A percentile compares a stretch with the other conserved stretches of the same genome.
phyloP scores from a whole-genome alignment of 2,329 filamentous ascomycete species.

The Podosphaera fusca region DNA sequence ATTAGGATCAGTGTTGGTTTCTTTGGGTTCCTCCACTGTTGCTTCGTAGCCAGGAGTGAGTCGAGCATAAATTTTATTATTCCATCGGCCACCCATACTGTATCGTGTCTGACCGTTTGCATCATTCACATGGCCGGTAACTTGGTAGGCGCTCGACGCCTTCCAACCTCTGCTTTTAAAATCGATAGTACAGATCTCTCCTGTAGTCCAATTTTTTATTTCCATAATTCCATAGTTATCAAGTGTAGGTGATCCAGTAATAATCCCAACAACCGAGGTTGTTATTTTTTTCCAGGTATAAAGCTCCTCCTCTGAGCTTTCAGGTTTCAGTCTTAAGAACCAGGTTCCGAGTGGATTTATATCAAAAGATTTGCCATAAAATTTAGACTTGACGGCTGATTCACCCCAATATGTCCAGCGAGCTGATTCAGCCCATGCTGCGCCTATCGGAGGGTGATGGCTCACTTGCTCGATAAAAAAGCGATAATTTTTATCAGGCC shows the following conservation, averaged over 20 bases:
- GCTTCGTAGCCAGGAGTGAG: slow-evolving; percentile 79
- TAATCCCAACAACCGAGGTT: slow-evolving; percentile 92
- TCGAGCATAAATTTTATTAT: slow-evolving; percentile 87
- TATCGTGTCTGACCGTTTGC: slow-evolving; percentile 58
- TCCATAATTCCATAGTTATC: slow-evolving; percentile 97
- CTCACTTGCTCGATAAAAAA: slow-evolving; percentile 98
- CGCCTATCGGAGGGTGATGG: slow-evolving; percentile 86
- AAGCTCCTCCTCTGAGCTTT: slow-evolving; percentile 57
- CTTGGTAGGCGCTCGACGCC: slow-evolving; percentile 71
- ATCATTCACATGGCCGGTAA: slow-evolving; percentile 68
- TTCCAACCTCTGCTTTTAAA: slow-evolving; percentile 97
- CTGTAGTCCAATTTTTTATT: slow-evolving; percentile 90
- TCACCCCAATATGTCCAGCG: slow-evolving; percentile 97
- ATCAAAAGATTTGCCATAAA: slow-evolving; percentile 93
- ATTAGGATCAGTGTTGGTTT: slow-evolving; percentile 36
- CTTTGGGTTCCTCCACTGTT: slow-evolving; percentile 32
- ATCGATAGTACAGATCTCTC: slow-evolving; percentile 69
- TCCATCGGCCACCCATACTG: slow-evolving; percentile 87
- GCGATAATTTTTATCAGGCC: slow-evolving; percentile 90
- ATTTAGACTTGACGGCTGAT: slow-evolving; percentile 85
- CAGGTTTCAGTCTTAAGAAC: slow-evolving; percentile 71
- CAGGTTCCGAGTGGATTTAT: slow-evolving; percentile 91
- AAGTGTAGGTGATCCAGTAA: slow-evolving; percentile 86
- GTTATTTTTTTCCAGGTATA: slow-evolving; percentile 99
- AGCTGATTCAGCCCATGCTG: slow-evolving; percentile 74